Evolutionary conservation across 2,329 filamentous ascomycete species (phyloP).

Genomic region (Apiospora kogelbergensis): DNA sequence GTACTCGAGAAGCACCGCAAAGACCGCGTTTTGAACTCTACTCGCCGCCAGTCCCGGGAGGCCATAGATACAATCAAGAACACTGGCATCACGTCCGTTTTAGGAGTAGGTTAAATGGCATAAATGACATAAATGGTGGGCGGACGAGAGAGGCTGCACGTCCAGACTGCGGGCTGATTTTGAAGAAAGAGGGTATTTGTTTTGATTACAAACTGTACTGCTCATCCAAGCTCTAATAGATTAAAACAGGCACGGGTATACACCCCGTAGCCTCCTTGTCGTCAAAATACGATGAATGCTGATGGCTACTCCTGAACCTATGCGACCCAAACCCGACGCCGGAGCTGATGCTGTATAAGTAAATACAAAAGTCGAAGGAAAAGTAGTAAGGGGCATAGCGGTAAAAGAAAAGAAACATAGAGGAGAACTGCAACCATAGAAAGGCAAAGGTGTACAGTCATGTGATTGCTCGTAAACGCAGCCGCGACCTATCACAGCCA

Average conservation of each 20-base stretch:
- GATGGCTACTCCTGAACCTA: neutral
- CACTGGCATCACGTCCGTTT: too few relatives aligned
- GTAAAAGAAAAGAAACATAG: neutral
- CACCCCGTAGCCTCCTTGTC: neutral
- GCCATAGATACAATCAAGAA: too few relatives aligned
- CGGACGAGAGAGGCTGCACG: neutral
- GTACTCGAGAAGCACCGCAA: neutral
- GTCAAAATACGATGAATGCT: neutral
- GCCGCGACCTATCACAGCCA: slow-evolving; percentile 59
- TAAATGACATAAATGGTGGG: neutral
- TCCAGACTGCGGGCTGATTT: neutral
- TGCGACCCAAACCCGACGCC: slow-evolving; percentile 1
- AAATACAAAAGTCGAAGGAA: neutral
- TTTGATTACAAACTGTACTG: neutral
- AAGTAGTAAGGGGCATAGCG: neutral
- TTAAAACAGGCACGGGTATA: neutral
- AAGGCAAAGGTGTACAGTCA: neutral
- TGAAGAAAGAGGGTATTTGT: neutral
- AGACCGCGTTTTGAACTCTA: neutral
- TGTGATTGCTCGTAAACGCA: neutral
- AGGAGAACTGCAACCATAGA: neutral
- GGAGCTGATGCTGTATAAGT: slow-evolving; percentile 1
- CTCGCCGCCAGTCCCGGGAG: neutral
- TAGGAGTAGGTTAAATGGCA: too few relatives aligned
- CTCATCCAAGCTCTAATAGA: slow-evolving; percentile 5